Evolutionary conservation across 768 basidiomycete genomes (phyloP).

Genomic region (Hygrocybe punicea): DNA sequence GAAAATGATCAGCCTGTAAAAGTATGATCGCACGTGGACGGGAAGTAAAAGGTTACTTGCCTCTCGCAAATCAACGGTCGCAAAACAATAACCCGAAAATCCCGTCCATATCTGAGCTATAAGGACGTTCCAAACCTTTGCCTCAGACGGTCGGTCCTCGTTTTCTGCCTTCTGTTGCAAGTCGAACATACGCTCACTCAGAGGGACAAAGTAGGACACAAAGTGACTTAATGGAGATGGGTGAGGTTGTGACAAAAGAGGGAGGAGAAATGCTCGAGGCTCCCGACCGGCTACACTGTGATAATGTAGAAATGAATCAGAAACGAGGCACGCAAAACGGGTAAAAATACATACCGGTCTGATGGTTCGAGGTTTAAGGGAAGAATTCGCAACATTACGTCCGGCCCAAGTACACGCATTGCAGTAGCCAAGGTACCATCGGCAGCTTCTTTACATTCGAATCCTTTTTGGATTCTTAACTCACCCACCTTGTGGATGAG

Average conservation of each 20-base stretch:
- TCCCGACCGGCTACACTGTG: conserved; percentile 66
- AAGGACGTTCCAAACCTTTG: conserved; percentile 93
- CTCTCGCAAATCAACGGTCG: conserved; percentile 67
- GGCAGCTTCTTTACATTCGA: conserved; percentile 87
- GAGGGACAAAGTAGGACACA: conserved; percentile 83
- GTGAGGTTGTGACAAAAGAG: conserved; percentile 78
- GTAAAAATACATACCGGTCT: conserved; percentile 55
- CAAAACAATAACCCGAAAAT: conserved; percentile 85
- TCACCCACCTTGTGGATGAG: conserved; percentile 70
- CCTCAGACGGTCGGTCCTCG: conserved; percentile 73
- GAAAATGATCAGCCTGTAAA: conserved; percentile 3
- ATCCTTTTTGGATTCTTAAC: conserved; percentile 71
- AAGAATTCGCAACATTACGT: conserved; percentile 64
- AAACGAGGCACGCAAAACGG: not conserved
- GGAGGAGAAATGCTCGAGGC: conserved; percentile 88
- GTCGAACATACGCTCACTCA: conserved; percentile 92
- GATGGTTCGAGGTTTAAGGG: conserved; percentile 85
- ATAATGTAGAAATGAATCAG: not conserved
- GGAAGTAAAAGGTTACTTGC: conserved; percentile 38
- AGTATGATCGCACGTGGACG: not conserved
- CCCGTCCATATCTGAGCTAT: conserved; percentile 93
- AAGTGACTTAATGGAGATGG: conserved; percentile 83
- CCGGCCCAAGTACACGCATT: conserved; percentile 83
- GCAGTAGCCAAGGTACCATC: conserved; percentile 77
- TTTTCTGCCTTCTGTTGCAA: conserved; percentile 76